These are phyloP conservation scores for Fusarium sublunatum DNA, from an alignment of 2,329 filamentous ascomycete genomes.

Conservation along the genomic window DNA sequence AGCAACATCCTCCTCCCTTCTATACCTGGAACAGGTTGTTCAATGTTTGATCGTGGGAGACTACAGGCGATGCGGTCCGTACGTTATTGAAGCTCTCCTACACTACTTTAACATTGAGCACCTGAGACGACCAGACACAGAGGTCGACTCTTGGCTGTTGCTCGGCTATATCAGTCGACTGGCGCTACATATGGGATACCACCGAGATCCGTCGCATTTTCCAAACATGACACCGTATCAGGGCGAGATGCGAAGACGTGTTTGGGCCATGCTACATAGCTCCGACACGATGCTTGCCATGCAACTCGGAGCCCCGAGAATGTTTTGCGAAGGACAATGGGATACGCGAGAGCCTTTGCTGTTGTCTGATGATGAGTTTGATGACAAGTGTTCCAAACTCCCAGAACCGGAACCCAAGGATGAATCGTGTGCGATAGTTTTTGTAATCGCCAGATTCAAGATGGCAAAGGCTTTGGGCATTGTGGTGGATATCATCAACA, in stretches of 20 bases:
- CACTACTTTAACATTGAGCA: constrained; percentile 15
- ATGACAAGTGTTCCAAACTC: neutral
- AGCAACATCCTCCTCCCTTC: no score
- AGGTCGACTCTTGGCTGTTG: constrained; percentile 10
- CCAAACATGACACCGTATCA: constrained; percentile 3
- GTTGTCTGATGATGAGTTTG: constrained; percentile 10
- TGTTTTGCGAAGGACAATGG: constrained; percentile 12
- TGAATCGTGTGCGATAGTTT: neutral
- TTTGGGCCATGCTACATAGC: constrained; percentile 6
- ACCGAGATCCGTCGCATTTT: constrained; percentile 17
- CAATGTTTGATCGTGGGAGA: no score
- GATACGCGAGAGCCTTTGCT: constrained; percentile 10
- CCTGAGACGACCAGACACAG: constrained; percentile 8
- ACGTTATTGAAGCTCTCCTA: constrained; percentile 9
- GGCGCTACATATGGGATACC: constrained; percentile 19
- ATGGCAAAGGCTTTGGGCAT: constrained; percentile 9
- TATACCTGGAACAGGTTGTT: no score
- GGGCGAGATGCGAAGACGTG: constrained; percentile 15
- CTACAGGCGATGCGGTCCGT: constrained; percentile 5
- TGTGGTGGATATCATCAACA: constrained; percentile 5
- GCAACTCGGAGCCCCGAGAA: constrained; percentile 12
- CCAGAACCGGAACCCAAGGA: no score
- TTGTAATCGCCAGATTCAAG: constrained; percentile 4
- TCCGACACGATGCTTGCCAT: constrained; percentile 6
- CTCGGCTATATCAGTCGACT: constrained; percentile 7